These are phyloP conservation scores for Aphanoascus verrucosus DNA, from an alignment of 2,329 filamentous ascomycete genomes.

Conservation along the genomic window DNA sequence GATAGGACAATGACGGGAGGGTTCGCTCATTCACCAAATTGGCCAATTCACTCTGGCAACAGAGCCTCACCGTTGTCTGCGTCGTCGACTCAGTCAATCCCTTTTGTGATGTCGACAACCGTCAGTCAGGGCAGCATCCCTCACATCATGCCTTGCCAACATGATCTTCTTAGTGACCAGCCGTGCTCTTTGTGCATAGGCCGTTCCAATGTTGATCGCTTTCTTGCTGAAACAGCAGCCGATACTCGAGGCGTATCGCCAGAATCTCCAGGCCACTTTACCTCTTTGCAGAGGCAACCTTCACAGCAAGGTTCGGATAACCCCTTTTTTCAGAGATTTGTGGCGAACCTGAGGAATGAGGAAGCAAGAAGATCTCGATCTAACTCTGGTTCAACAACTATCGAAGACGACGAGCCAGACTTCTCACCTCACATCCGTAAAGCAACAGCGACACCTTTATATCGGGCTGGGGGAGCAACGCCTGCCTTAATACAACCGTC, in stretches of 20 bases:
- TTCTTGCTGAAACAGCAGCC: constrained; percentile 7
- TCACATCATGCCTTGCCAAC: constrained; percentile 1
- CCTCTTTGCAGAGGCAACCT: constrained; percentile 14
- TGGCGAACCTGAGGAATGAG: constrained; percentile 16
- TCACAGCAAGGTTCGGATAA: constrained; percentile 13
- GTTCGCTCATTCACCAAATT: constrained; percentile 1
- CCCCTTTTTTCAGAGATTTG: constrained; percentile 20
- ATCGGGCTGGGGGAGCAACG: constrained; percentile 15
- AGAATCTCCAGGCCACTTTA: constrained; percentile 28
- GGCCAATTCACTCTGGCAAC: neutral
- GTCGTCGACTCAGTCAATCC: constrained; percentile 15
- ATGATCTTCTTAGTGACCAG: constrained; percentile 7
- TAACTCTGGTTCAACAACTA: constrained; percentile 20
- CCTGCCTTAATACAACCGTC: constrained; percentile 10
- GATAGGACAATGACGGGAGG: neutral
- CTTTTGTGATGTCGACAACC: constrained; percentile 16
- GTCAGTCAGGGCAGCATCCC: neutral
- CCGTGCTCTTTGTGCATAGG: constrained; percentile 6
- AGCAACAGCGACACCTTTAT: constrained; percentile 22
- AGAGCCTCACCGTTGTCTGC: constrained; percentile 15
- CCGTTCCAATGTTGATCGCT: constrained; percentile 19
- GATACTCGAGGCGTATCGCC: constrained; percentile 36
- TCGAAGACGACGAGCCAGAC: constrained; percentile 24
- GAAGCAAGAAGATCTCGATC: constrained; percentile 13
- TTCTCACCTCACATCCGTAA: constrained; percentile 24